Evolutionary conservation across 2,329 filamentous ascomycete species (phyloP), one percentile per base, ranked within the genome.

Genomic region (Fusarium papillatum): DNA sequence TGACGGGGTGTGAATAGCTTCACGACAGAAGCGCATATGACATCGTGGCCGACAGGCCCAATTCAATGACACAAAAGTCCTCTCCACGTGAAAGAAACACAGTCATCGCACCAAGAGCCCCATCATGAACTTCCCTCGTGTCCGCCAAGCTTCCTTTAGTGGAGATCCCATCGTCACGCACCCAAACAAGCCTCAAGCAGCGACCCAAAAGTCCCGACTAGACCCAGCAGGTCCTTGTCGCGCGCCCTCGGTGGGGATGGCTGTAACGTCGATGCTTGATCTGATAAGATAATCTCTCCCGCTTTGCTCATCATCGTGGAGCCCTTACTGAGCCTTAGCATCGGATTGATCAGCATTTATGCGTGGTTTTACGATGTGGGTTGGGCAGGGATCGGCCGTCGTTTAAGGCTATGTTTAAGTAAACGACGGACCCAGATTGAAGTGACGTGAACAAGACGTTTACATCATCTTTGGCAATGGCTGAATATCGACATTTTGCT

Each of bases 401-500:
- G 11, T 55, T n/a, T 7, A 31, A 26, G 24, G 26, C 39, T 13
- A 31, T 55, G 50, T 31, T 55, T 34, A 57, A 57, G 50, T 57
- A 22, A 34, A 57, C 19, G 50, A 16, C 50, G 50, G 13, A 22
- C 14, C 50, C 50, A 61, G 36, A 11, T 26, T 39, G 14, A 26
- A 17, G 17, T n/a, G 6, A 7, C 7, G 17, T 24, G 10, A 41
- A 62, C 31, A 29, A 43, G n/a, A 2, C 2, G 43, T 14, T 41
- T 36, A 19, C 17, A 26, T 55, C 19, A 34, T 46, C 17, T 11
- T 55, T 7, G 22, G 29, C 16, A 55, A 72, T 78, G 71, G 69
- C 76, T 0, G 74, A 76, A 53, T 61, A 74, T 48, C 64, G 67
- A 64, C 65, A 71, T 24, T 71, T 71, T 43, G 68, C 69, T 9